These are phyloP conservation scores for Mycena kentingensis DNA, from an alignment of 768 basidiomycete species.

Conservation along the genomic window DNA sequence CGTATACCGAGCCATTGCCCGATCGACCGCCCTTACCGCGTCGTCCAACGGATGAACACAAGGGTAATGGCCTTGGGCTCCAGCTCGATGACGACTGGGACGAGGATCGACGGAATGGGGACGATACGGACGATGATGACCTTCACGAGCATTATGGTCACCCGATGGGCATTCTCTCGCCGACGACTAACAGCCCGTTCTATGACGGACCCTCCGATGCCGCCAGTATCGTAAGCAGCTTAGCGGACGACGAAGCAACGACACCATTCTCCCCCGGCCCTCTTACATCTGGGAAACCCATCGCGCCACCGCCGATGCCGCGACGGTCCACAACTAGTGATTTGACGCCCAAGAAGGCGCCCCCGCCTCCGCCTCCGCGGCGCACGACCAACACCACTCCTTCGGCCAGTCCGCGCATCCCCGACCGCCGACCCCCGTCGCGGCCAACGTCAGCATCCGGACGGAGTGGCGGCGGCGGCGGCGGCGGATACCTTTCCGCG, in stretches of 20 bases:
- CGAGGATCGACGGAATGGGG: conserved; percentile 30
- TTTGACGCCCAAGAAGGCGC: conserved; percentile 45
- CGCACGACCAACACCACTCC: conserved; percentile 37
- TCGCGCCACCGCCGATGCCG: conserved; percentile 22
- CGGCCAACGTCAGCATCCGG: conserved; percentile 22
- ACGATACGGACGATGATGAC: conserved; percentile 26
- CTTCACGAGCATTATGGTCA: conserved; percentile 49
- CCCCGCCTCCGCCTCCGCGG: conserved; percentile 65
- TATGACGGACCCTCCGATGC: conserved; percentile 44
- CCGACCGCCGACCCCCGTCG: conserved; percentile 40
- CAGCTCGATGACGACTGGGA: conserved; percentile 21
- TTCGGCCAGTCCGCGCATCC: conserved; percentile 47
- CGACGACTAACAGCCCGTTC: conserved; percentile 49
- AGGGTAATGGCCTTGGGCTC: conserved; percentile 21
- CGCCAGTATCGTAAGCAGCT: conserved; percentile 45
- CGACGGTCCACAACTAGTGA: conserved; percentile 30
- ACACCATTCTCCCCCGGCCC: conserved; percentile 20
- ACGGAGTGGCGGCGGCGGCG: conserved; percentile 22
- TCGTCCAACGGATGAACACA: conserved; percentile 22
- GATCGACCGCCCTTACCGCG: conserved; percentile 34
- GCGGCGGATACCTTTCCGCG: conserved; percentile 24
- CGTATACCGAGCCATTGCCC: conserved; percentile 62
- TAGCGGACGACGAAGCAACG: conserved; percentile 46
- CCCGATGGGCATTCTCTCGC: conserved; percentile 46
- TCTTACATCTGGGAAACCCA: conserved; percentile 1